Percentiles rank a stretch among this genome's conserved stretches.
Evolutionary conservation across 2,329 filamentous ascomycete genomes (phyloP).

Genomic region (Corinectria fuckeliana): DNA sequence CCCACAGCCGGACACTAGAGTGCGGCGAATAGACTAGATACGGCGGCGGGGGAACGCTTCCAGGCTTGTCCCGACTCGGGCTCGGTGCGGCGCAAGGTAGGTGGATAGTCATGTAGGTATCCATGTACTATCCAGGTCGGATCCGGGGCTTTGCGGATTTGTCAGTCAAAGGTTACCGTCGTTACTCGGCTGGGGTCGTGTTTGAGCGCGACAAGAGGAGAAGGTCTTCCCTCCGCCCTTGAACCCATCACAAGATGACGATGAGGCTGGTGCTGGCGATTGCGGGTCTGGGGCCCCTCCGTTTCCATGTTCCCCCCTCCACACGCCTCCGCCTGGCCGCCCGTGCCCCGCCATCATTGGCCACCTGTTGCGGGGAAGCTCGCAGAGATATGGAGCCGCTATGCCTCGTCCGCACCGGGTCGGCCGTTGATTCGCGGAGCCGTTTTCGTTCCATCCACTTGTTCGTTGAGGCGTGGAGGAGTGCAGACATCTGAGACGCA

Average conservation of each 20-base stretch:
- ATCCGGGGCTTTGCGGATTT: constrained; percentile 37
- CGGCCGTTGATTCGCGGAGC: constrained; percentile 36
- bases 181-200: constrained; percentile 1
- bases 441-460: constrained; percentile 29
- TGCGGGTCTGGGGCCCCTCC: too few relatives aligned
- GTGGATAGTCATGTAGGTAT: too few relatives aligned
- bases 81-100: constrained; percentile 25
- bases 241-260: neutral
- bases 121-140: constrained; percentile 31
- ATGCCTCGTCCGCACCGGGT: constrained; percentile 25
- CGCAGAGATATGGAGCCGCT: constrained; percentile 25
- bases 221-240: neutral
- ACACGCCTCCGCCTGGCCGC: constrained; percentile 7
- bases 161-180: constrained; percentile 15
- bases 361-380: constrained; percentile 37
- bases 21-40: neutral
- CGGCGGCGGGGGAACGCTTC: neutral
- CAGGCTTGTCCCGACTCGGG: constrained; percentile 17
- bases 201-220: neutral
- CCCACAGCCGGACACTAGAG: neutral
- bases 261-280: constrained; percentile 6
- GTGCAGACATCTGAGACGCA: constrained; percentile 22
- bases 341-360: constrained; percentile 26
- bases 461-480: constrained; percentile 26
- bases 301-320: too few relatives aligned